Conservation (phyloP, 2,329 filamentous ascomycete species). For the Fusarium sp. region DNA sequence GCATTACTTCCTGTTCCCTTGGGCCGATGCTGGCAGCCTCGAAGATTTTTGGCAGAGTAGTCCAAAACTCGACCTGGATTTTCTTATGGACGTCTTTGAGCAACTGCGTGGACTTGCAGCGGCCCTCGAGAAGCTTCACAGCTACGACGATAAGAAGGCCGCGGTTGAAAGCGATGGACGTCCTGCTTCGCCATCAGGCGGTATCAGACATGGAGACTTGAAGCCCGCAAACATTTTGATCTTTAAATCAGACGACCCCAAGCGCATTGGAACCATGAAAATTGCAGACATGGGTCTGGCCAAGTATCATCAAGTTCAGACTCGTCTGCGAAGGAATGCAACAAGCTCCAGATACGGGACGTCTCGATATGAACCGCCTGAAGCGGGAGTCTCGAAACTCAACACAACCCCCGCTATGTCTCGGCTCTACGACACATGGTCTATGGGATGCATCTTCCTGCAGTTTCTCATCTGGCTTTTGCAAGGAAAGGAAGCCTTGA, state of each 20-base stretch:
- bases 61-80: not conserved
- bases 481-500: not conserved
- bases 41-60: slow-evolving; percentile 14
- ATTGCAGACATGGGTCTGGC: slow-evolving; percentile 14
- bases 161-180: not conserved
- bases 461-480: slow-evolving; percentile 14
- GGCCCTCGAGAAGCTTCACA: slow-evolving; percentile 4
- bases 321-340: not conserved
- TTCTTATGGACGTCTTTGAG: not conserved
- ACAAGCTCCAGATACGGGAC: slow-evolving; percentile 5
- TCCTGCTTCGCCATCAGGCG: not conserved
- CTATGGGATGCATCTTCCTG: slow-evolving; percentile 12
- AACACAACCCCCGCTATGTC: not conserved
- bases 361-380: not conserved
- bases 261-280: not conserved
- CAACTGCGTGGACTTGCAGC: not conserved
- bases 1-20: slow-evolving; percentile 22
- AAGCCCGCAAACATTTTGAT: slow-evolving; percentile 14
- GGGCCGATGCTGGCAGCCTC: slow-evolving; percentile 16
- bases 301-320: slow-evolving; percentile 9
- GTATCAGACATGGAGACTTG: slow-evolving; percentile 7
- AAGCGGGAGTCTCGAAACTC: not conserved
- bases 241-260: not conserved
- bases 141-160: not conserved
- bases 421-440: slow-evolving; percentile 1